Evolutionary conservation across 306 rosid species (phyloP), one percentile per base, ranked within the genome.

Genomic region (Malus sylvestris): DNA sequence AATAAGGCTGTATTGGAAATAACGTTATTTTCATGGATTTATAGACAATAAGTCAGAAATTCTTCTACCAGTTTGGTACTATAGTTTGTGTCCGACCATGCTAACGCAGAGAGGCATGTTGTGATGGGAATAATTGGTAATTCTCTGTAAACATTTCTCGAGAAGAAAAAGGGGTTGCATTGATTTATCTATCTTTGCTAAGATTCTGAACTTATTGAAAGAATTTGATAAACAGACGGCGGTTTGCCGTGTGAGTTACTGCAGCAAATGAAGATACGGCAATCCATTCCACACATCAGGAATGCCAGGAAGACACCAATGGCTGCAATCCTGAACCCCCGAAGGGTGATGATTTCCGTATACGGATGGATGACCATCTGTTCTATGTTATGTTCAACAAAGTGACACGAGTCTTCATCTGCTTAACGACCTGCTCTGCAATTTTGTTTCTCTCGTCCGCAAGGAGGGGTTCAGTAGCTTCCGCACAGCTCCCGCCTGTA

Each of bases 231-330:
- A 16, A 51, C 18, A 4, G 60, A 76, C 42, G 52, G 30, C 15
- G 22, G 77, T 66, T 65, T 15, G 77, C 77, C 72, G 22, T 66
- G 22, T 63, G 68, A 38, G 75, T 73, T 83, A 81, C 57, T 71
- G 88, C 89, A 90, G 88, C 89, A 95, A 74, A 78, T 87, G 86
- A 83, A 85, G 83, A 77, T 83, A 90, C 86, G 90, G 70, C 40
- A 95, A 62, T 59, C 89, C 92, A 73, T 95, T 95, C 99, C 99
- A 89, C 57, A 86, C 61, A 82, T 92, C 99, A 20, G 97, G 97
- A 76, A 95, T 93, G 35, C 98, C 97, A 29, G 98, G 98, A 82
- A 92, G 93, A 73, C 98, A 95, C 98, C 98, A 95, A 84, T 90
- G 98, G 80, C 98, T 95, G 78, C 98, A 95, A 78, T 95, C 99